Percentiles rank a stretch among this genome's conserved stretches.
phyloP scores from a whole-genome alignment of 108 stramenopile species.

The Cyclotella distinguenda region DNA sequence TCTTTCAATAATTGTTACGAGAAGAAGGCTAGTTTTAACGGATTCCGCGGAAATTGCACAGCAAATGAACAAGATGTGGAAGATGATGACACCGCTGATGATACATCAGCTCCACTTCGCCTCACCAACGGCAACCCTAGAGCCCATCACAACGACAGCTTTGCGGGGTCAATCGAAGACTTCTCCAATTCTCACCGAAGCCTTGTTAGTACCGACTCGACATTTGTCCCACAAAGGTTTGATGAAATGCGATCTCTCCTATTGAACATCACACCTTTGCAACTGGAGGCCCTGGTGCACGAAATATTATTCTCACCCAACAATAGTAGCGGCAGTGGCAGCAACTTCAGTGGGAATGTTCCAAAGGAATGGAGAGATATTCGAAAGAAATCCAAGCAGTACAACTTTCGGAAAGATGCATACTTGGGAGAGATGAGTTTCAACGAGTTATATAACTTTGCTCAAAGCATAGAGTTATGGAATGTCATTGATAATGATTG shows the following conservation, averaged over 20 bases:
- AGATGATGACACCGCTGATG: background rate
- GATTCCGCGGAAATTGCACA: no score
- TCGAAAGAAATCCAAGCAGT: conserved; percentile 2
- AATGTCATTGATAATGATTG: conserved; percentile 12
- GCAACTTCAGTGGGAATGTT: background rate
- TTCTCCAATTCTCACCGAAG: background rate
- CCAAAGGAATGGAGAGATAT: conserved; percentile 6
- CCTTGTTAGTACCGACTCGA: background rate
- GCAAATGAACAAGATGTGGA: background rate
- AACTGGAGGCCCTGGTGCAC: conserved; percentile 29
- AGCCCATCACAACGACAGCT: background rate
- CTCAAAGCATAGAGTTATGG: conserved; percentile 13
- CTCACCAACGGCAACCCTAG: background rate
- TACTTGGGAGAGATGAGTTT: conserved; percentile 20
- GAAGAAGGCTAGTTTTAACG: background rate
- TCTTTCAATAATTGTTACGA: conserved; percentile 10
- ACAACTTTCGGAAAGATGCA: conserved; percentile 30
- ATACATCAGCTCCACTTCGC: no score
- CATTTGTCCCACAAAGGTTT: conserved; percentile 24
- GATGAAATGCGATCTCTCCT: conserved; percentile 37
- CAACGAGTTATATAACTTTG: conserved; percentile 21
- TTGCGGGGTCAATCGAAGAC: background rate
- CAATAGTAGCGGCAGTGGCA: background rate
- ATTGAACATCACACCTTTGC: conserved; percentile 25
- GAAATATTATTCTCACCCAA: conserved; percentile 40